Base-by-base conservation (phyloP, 306 rosid genomes). In the Gillenia trifoliata region DNA sequence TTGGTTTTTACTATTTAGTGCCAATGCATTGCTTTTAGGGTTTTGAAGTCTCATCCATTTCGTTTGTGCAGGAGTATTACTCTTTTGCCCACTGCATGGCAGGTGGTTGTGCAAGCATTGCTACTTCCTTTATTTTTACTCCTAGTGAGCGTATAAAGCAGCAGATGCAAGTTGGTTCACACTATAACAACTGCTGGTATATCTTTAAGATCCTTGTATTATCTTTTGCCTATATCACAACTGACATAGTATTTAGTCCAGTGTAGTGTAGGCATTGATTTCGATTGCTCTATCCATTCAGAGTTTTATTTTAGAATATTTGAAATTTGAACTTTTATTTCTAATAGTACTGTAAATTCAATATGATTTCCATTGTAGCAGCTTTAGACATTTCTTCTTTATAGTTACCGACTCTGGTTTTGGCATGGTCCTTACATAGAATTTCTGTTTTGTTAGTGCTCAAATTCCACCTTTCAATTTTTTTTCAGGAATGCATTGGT, bases 121-220 rank as follows among this genome's bases (percentile, higher is more conserved):
- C 98, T 52, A 94, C 98, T 68, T 94, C 98, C 77, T 91, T 90
- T 81, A 86, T 91, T 81, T 94, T 94, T 71, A 94, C 98, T 80
- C 98, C 98, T 17, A 90, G 98, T 56, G 98, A 94, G 83, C 93
- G 85, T 66, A 85, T 94, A 88, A 94, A 94, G 87, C 98, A 90
- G 89, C 98, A 92, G 90, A 90, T 94, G 98, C 98, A 94, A 90
- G 92, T 94, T 76, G 81, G 95, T 29, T 80, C 90, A 29, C 93
- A 84, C 79, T 94, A 91, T 78, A 84, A 82, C 71, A 94, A 88
- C 86, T 94, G 95, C 89, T 94, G 97, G 98, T 94, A 90, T 81
- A 75, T 71, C 66, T 71, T 57, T 73, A 64, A 56, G 68, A 66
- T 82, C 80, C 64, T 87, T 26, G 76, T 34, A 55, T 69, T 28